Evolutionary conservation across 1,284 basidiomycete species (phyloP).

Genomic region (Ceratobasidium sp.): DNA sequence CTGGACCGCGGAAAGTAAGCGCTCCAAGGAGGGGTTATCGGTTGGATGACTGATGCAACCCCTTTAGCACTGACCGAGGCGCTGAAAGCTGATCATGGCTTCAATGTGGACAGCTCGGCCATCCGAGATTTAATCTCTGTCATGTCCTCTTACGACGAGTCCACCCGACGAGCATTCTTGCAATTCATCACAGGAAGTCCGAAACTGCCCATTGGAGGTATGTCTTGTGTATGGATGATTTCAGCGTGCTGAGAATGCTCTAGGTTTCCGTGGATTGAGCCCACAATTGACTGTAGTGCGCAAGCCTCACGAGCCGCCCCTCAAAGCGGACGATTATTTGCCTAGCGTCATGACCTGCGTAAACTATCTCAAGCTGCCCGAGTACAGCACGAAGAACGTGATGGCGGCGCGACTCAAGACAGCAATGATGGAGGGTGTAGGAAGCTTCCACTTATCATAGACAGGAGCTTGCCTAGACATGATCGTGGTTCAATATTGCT

Average conservation of each 20-base stretch:
- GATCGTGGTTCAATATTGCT: constrained; percentile 37
- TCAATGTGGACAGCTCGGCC: constrained; percentile 90
- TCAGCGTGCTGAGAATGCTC: constrained; percentile 19
- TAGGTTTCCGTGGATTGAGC: constrained; percentile 93
- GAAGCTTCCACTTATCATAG: constrained; percentile 94
- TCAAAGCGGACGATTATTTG: constrained; percentile 91
- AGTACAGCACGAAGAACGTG: constrained; percentile 84
- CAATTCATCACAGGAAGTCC: constrained; percentile 98
- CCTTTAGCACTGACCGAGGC: constrained; percentile 80
- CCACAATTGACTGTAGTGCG: constrained; percentile 96
- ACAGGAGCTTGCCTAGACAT: not conserved
- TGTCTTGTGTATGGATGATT: constrained; percentile 47
- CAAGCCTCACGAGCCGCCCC: constrained; percentile 90
- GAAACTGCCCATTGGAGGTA: constrained; percentile 90
- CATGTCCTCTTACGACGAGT: constrained; percentile 79
- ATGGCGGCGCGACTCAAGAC: constrained; percentile 79
- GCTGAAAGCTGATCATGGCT: constrained; percentile 97
- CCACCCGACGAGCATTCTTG: constrained; percentile 83
- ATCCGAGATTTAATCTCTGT: constrained; percentile 87
- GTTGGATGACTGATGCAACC: constrained; percentile 9
- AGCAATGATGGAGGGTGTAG: constrained; percentile 89
- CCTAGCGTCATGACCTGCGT: constrained; percentile 99
- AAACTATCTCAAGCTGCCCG: constrained; percentile 93
- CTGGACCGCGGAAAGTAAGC: constrained; percentile 86
- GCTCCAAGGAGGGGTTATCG: constrained; percentile 46